Conservation (phyloP, 2,329 filamentous ascomycete species). For the Colletotrichum lini region DNA sequence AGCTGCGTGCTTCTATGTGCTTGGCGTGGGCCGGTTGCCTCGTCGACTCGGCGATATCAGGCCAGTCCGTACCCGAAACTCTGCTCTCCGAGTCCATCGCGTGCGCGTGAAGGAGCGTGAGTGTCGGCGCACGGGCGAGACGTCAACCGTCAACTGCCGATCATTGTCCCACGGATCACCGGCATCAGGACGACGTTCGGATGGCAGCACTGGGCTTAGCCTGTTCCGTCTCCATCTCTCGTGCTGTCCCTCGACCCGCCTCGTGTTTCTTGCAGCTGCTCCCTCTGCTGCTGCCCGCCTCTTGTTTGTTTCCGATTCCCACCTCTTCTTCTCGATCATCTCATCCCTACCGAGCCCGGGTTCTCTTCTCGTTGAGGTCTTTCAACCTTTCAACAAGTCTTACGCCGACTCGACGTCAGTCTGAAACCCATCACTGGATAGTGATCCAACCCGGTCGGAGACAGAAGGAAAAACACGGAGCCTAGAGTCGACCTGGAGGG, state of each 20-base stretch:
- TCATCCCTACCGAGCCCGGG: neutral
- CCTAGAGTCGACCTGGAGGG: slow-evolving; percentile 2
- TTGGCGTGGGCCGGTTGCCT: slow-evolving; percentile 26
- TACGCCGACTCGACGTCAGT: slow-evolving; percentile 30
- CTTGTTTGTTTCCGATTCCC: neutral
- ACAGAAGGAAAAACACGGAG: slow-evolving; percentile 7
- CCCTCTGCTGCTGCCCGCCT: neutral
- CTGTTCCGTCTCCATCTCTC: neutral
- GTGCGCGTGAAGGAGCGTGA: slow-evolving; percentile 12
- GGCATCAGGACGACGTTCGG: slow-evolving; percentile 31
- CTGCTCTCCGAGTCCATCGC: neutral
- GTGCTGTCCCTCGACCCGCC: neutral
- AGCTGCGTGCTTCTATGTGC: slow-evolving; percentile 29
- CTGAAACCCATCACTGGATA: slow-evolving; percentile 10
- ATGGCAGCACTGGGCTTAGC: slow-evolving; percentile 33
- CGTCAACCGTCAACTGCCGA: slow-evolving; percentile 34
- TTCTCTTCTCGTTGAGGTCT: too few relatives aligned
- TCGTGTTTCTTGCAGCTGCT: neutral
- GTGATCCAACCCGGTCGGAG: neutral
- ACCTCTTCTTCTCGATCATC: neutral
- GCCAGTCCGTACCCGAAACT: slow-evolving; percentile 39
- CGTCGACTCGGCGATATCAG: slow-evolving; percentile 34
- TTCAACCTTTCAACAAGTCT: neutral
- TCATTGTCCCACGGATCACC: slow-evolving; percentile 37
- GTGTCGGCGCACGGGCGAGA: slow-evolving; percentile 29